These are phyloP conservation scores for Pythium aquatile DNA, from an alignment of 352 stramenopile species.

Conservation along the genomic window DNA sequence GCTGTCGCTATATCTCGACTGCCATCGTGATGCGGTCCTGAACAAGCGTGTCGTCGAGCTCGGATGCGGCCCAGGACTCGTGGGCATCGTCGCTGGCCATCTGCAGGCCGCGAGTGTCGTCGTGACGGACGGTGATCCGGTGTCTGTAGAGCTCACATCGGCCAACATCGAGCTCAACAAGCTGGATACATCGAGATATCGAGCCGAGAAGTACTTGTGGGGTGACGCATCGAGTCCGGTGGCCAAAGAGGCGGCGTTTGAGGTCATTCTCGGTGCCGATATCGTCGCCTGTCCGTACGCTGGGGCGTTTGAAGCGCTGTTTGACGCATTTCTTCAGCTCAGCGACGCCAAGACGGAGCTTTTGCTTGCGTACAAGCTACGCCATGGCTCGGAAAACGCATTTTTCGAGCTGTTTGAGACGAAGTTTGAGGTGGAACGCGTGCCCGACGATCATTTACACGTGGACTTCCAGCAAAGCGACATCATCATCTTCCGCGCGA, in stretches of 20 bases:
- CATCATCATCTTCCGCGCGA: constrained; percentile 63
- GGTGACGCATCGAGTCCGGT: constrained; percentile 40
- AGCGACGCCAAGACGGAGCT: constrained; percentile 41
- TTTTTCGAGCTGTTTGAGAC: constrained; percentile 63
- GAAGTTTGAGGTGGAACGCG: constrained; percentile 44
- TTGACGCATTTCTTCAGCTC: constrained; percentile 50
- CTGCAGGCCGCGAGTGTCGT: constrained; percentile 44
- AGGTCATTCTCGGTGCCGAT: constrained; percentile 77
- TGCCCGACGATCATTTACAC: constrained; percentile 51
- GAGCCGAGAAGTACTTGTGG: constrained; percentile 59
- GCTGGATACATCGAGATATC: constrained; percentile 25
- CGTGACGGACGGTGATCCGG: constrained; percentile 71
- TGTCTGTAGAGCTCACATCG: constrained; percentile 62
- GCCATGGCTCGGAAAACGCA: constrained; percentile 53
- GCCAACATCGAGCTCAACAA: constrained; percentile 53
- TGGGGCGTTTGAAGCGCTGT: constrained; percentile 57
- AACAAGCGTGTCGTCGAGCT: constrained; percentile 71
- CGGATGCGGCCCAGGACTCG: constrained; percentile 69
- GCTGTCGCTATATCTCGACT: constrained; percentile 76
- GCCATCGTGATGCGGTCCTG: constrained; percentile 44
- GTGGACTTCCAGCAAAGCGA: constrained; percentile 62
- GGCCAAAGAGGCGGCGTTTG: constrained; percentile 34
- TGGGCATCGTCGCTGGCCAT: constrained; percentile 63
- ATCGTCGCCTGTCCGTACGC: constrained; percentile 85
- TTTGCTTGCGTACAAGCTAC: constrained; percentile 77